Conservation (phyloP, 2,329 filamentous ascomycete genomes). For the Nothophoma quercina region DNA sequence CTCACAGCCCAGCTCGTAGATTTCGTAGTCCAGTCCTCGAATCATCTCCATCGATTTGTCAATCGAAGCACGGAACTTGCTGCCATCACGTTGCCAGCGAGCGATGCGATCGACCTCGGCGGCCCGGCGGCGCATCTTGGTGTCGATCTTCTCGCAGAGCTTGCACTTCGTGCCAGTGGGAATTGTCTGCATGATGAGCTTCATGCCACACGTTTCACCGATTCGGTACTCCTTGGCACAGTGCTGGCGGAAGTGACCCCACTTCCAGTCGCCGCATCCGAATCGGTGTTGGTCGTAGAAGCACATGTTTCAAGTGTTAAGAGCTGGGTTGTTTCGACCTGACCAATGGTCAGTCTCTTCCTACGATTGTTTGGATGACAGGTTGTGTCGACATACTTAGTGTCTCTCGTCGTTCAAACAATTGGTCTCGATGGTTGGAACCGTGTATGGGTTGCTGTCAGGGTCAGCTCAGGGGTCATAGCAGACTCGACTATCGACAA, state of each 20-base stretch:
- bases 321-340: slow-evolving; percentile 40
- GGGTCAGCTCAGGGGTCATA: slow-evolving; percentile 42
- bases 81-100: slow-evolving; percentile 78
- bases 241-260: slow-evolving; percentile 90
- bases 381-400: slow-evolving; percentile 39
- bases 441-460: not conserved
- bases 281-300: slow-evolving; percentile 93
- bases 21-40: slow-evolving; percentile 73
- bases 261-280: slow-evolving; percentile 90
- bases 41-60: slow-evolving; percentile 76
- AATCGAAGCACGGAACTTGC: slow-evolving; percentile 65
- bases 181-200: slow-evolving; percentile 80
- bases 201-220: slow-evolving; percentile 95
- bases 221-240: slow-evolving; percentile 95
- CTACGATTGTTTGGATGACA: slow-evolving; percentile 39
- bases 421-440: slow-evolving; percentile 26
- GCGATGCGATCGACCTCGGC: slow-evolving; percentile 78
- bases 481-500: slow-evolving; percentile 29
- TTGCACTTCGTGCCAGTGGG: slow-evolving; percentile 73
- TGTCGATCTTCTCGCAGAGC: slow-evolving; percentile 87
- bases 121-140: slow-evolving; percentile 76
- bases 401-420: slow-evolving; percentile 32
- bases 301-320: slow-evolving; percentile 71
- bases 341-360: slow-evolving; percentile 39
- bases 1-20: slow-evolving; percentile 70